These are phyloP conservation scores for Boletus insuetus DNA, from an alignment of 768 basidiomycete species.

Conservation along the genomic window DNA sequence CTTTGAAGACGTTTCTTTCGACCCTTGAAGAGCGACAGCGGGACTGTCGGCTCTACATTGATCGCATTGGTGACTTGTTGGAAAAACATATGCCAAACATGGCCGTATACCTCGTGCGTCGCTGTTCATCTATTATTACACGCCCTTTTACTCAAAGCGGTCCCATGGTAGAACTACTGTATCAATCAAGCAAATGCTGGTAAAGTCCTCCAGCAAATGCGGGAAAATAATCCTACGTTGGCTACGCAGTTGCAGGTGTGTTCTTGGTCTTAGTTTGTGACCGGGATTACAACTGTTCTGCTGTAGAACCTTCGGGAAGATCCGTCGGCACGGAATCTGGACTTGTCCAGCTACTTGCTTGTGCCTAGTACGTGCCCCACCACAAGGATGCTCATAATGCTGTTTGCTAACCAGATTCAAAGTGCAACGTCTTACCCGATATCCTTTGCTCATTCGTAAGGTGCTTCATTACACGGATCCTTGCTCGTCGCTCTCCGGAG, in stretches of 20 bases:
- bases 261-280: slow-evolving; percentile 5
- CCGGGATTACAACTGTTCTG: background rate
- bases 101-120: slow-evolving; percentile 71
- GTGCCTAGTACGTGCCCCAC: slow-evolving; percentile 67
- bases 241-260: slow-evolving; percentile 64
- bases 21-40: slow-evolving; percentile 90
- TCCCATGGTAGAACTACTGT: slow-evolving; percentile 70
- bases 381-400: background rate
- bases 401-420: background rate
- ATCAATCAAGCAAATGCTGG: slow-evolving; percentile 82
- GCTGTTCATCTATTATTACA: background rate
- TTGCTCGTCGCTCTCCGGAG: slow-evolving; percentile 23
- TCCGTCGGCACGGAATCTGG: slow-evolving; percentile 73
- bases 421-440: slow-evolving; percentile 97
- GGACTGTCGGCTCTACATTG: slow-evolving; percentile 87
- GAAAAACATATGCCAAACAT: slow-evolving; percentile 72
- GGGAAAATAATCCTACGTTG: slow-evolving; percentile 65
- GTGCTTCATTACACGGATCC: slow-evolving; percentile 77
- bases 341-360: slow-evolving; percentile 87
- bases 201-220: slow-evolving; percentile 69
- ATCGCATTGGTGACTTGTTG: slow-evolving; percentile 84
- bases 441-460: slow-evolving; percentile 86
- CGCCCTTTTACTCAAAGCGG: background rate
- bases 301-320: slow-evolving; percentile 73
- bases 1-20: slow-evolving; percentile 70